Percentiles rank a stretch among this genome's conserved stretches.
phyloP scores from a whole-genome alignment of 2,329 filamentous ascomycete genomes.

The Phoma sp. region DNA sequence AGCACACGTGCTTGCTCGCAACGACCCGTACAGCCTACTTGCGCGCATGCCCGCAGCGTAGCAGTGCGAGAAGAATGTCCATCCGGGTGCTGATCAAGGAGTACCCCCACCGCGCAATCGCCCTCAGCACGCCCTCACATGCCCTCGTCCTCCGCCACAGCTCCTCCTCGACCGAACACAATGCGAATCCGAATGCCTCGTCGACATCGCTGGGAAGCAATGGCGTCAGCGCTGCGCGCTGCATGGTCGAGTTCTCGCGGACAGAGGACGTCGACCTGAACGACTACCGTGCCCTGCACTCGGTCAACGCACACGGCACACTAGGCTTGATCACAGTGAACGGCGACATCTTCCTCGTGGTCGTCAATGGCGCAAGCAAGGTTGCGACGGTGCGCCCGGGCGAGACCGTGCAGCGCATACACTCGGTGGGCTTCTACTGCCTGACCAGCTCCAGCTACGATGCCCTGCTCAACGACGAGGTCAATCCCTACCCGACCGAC shows the following conservation, averaged over 20 bases:
- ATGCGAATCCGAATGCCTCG: constrained; percentile 58
- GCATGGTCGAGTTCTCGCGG: constrained; percentile 86
- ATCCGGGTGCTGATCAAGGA: constrained; percentile 87
- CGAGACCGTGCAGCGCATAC: constrained; percentile 88
- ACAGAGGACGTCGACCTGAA: constrained; percentile 70
- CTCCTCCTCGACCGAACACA: constrained; percentile 65
- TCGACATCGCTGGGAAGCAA: constrained; percentile 58
- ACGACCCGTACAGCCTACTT: constrained; percentile 15
- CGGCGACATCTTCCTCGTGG: constrained; percentile 87
- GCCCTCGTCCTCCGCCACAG: constrained; percentile 86
- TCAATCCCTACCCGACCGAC: constrained; percentile 63
- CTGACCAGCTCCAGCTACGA: constrained; percentile 88
- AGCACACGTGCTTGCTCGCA: constrained; percentile 35
- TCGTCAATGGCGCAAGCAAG: constrained; percentile 79
- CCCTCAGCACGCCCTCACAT: constrained; percentile 79
- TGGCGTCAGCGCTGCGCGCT: constrained; percentile 60
- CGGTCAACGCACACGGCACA: constrained; percentile 81
- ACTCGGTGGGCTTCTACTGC: constrained; percentile 89
- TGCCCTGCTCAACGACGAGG: constrained; percentile 68
- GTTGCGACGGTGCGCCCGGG: constrained; percentile 85
- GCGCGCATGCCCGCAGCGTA: constrained; percentile 19
- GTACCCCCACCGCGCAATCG: constrained; percentile 85
- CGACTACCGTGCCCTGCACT: constrained; percentile 78
- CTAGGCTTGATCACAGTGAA: constrained; percentile 85
- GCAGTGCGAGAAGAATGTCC: constrained; percentile 35